Percentiles rank a stretch among this genome's conserved stretches.
These are phyloP conservation scores for Cordyceps javanica DNA, from an alignment of 2,329 filamentous ascomycete genomes.

Conservation along the genomic window DNA sequence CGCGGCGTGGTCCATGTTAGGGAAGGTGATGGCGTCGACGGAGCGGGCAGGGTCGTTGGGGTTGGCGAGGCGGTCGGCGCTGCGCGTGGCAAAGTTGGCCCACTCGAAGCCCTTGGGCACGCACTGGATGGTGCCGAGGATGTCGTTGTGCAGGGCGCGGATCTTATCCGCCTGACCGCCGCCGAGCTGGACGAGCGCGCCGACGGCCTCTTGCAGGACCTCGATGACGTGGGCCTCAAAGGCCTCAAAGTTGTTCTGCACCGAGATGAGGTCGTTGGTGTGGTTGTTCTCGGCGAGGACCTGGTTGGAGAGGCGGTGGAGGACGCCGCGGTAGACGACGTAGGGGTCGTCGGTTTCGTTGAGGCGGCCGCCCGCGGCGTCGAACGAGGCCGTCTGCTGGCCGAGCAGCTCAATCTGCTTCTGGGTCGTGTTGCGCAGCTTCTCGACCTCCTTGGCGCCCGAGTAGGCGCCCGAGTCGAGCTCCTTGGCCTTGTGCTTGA, in stretches of 20 bases:
- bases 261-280: conserved; percentile 78
- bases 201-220: conserved; percentile 75
- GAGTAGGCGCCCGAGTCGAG: conserved; percentile 74
- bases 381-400: conserved; percentile 74
- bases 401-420: conserved; percentile 94
- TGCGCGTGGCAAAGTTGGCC: conserved; percentile 73
- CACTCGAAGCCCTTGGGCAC: conserved; percentile 87
- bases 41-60: conserved; percentile 67
- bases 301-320: conserved; percentile 83
- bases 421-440: conserved; percentile 77
- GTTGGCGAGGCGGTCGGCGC: conserved; percentile 67
- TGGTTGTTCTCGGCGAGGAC: conserved; percentile 95
- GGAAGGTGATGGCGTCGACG: conserved; percentile 70
- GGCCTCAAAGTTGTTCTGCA: conserved; percentile 82
- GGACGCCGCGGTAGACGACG: conserved; percentile 71
- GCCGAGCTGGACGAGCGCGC: conserved; percentile 75
- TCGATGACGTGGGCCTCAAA: conserved; percentile 85
- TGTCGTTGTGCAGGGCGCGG: conserved; percentile 75
- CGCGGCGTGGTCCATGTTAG: conserved; percentile 78
- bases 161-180: conserved; percentile 76
- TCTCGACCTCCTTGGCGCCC: conserved; percentile 84
- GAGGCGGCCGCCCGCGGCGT: conserved; percentile 66
- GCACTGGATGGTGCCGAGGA: conserved; percentile 68
- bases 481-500: conserved; percentile 95
- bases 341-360: conserved; percentile 75